A percentile compares a stretch with the other conserved stretches of the same genome.
phyloP scores from a whole-genome alignment of 352 stramenopile species.

The Phytophthora citricola region DNA sequence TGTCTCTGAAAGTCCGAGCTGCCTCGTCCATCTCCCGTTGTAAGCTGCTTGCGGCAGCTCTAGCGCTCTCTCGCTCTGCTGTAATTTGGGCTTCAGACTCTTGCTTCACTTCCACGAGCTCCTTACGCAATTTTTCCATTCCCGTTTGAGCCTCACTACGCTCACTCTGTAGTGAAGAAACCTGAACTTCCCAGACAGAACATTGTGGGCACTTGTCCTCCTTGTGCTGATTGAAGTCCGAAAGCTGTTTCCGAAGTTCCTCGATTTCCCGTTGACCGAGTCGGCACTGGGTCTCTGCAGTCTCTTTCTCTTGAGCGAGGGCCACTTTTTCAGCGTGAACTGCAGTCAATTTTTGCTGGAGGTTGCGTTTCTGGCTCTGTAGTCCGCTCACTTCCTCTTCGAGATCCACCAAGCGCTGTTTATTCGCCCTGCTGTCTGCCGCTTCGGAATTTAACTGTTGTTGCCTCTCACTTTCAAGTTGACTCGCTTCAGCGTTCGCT shows the following conservation, averaged over 20 bases:
- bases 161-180: conserved; percentile 26
- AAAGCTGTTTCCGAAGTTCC: conserved; percentile 16
- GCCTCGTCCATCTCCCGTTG: conserved; percentile 24
- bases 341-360: conserved; percentile 30
- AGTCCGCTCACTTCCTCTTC: conserved; percentile 39
- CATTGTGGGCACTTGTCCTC: conserved; percentile 20
- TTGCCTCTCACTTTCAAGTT: conserved; percentile 36
- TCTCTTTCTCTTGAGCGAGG: conserved; percentile 15
- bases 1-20: conserved; percentile 11
- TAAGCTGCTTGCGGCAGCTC: neutral
- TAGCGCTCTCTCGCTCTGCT: conserved; percentile 14
- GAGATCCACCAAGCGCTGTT: conserved; percentile 19
- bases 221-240: conserved; percentile 3
- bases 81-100: neutral
- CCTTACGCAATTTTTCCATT: conserved; percentile 17
- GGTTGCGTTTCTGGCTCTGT: conserved; percentile 3
- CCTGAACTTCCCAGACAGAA: conserved; percentile 19
- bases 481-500: conserved; percentile 18
- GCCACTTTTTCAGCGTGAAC: conserved; percentile 23
- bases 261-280: conserved; percentile 14
- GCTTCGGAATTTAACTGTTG: conserved; percentile 18
- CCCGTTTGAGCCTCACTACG: conserved; percentile 7
- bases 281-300: conserved; percentile 9
- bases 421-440: conserved; percentile 11
- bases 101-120: conserved; percentile 20